phyloP scores from a whole-genome alignment of 441 rosid species.

The Erysimum cheiri region DNA sequence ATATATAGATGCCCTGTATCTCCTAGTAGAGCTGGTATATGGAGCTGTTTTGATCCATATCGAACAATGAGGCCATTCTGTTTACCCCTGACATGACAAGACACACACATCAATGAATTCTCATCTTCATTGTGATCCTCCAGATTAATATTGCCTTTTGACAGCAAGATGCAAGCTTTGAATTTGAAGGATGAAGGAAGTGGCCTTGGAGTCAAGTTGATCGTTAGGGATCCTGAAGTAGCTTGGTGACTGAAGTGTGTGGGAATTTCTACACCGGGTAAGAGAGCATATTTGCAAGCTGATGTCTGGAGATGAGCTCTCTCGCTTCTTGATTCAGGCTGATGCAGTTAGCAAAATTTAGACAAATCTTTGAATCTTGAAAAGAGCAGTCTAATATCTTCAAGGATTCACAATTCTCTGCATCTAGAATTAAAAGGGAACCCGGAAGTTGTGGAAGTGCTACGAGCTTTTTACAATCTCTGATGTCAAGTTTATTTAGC shows the following conservation, averaged over 20 bases:
- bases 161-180: slow-evolving; percentile 24
- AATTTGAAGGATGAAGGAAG: slow-evolving; percentile 12
- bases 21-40: not conserved
- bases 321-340: slow-evolving; percentile 3
- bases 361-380: not conserved
- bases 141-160: not conserved
- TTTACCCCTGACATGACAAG: slow-evolving; percentile 5
- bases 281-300: slow-evolving; percentile 1
- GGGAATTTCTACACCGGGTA: slow-evolving; percentile 27
- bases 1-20: not conserved
- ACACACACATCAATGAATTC: not conserved
- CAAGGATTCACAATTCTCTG: not conserved
- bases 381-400: slow-evolving; percentile 6
- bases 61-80: not conserved
- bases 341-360: not conserved
- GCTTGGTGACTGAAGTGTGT: slow-evolving; percentile 20
- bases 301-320: slow-evolving; percentile 19
- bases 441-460: slow-evolving; percentile 19
- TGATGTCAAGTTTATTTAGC: not conserved
- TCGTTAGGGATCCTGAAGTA: slow-evolving; percentile 17
- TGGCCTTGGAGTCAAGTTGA: slow-evolving; percentile 7
- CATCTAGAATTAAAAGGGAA: slow-evolving; percentile 11
- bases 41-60: not conserved
- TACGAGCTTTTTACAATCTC: not conserved
- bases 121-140: not conserved